phyloP scores from a whole-genome alignment of 192 early-diverging fungal species.

The Dispira parvispora region DNA sequence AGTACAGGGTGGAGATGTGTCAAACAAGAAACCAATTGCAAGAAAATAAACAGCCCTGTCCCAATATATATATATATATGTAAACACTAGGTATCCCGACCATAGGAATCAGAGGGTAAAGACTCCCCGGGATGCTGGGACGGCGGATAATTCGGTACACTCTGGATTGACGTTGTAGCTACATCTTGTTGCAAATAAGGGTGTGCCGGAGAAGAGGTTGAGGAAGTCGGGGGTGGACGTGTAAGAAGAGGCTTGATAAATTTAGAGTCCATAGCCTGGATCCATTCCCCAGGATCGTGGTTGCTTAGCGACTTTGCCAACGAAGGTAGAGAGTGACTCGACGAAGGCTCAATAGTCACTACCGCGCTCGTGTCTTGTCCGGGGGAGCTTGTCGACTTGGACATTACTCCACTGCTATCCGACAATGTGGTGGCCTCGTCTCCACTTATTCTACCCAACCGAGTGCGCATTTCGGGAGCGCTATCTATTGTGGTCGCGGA shows the following conservation, averaged over 20 bases:
- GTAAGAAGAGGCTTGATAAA: constrained; percentile 10
- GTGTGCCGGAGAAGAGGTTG: neutral
- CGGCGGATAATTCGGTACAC: no score
- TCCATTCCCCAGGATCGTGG: constrained; percentile 1
- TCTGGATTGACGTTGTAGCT: neutral
- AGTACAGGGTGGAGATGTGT: no score
- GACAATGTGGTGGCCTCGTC: neutral
- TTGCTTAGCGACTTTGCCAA: no score
- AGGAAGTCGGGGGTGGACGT: neutral
- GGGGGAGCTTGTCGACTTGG: neutral
- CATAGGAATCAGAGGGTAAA: no score
- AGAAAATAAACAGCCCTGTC: no score
- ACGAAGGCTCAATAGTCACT: neutral
- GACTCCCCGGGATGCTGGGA: no score
- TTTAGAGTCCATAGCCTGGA: neutral
- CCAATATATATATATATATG: no score
- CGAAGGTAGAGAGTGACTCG: neutral
- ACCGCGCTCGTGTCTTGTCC: neutral
- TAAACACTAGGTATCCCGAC: no score
- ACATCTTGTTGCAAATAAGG: neutral
- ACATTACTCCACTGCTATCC: neutral
- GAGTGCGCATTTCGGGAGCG: no score
- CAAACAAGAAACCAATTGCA: no score
- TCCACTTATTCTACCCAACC: neutral
- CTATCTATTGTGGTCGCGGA: no score